Base-by-base conservation (phyloP, 106 monocot genomes). In the Dendrobium nobile region DNA sequence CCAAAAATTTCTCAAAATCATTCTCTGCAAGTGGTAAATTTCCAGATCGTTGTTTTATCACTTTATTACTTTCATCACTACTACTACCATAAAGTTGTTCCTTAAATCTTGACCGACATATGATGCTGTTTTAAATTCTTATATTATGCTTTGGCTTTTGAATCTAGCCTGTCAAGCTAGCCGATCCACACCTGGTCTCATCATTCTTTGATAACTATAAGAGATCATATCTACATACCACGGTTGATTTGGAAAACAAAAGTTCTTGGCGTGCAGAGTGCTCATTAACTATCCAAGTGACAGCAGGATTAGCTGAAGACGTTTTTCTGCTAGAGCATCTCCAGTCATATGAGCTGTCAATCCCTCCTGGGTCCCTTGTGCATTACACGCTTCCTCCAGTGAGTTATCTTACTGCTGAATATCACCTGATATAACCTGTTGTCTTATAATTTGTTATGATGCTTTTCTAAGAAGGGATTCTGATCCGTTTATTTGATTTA, bases 111-210 rank as follows among this genome's bases (percentile, higher is more conserved):
- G 5, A 41, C 7, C 16, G 18, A 2, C 19, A 42, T 42, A 10
- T 41, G 19, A 73, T 41, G 73, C 33, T 76, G 27, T 41, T 22
- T 8, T 40, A 74, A 20, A 20, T 43, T 26, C 77, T 28, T 54
- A 54, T 16, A 33, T 31, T 51, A 31, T 77, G 11, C 31, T 31
- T 48, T 43, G 43, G 76, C 28, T 47, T 79, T 68, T 74, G 75
- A 55, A 22, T 2, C 73, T 87, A 99, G 99, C 99, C 99, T 78
- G 95, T 99, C 78, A 95, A 86, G 78, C 93, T 99, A 77, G 47
- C 68, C 31, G 95, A 99, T 85, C 93, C 95, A 43, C 95, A 99
- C 81, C 72, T 99, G 64, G 95, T 99, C 74, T 93, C 99, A 79
- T 80, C 95, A 47, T 99, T 99, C 82, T 89, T 89, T 85, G 99